Base-by-base conservation (phyloP, 1,284 basidiomycete species). In the Phenoliferia sp. region DNA sequence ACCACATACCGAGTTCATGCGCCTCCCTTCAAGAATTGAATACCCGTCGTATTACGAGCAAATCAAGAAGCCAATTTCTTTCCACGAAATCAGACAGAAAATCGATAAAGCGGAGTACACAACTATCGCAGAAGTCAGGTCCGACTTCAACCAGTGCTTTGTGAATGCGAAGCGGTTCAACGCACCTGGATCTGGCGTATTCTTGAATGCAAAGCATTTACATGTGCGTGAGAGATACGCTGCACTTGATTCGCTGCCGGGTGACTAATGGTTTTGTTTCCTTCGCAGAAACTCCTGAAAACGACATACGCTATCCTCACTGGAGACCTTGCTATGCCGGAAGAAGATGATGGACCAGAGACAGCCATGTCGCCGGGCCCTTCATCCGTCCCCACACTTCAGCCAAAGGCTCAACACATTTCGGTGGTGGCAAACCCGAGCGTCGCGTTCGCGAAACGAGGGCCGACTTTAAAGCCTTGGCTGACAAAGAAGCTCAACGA, bases 141-240 rank as follows among this genome's bases (percentile, higher is more conserved):
- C 57, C 62, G 75, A 76, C 50, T 59, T 76, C 58, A 72, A 71
- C 44, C 74, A 74, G 39, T 65, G 71, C 62, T 76, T 75, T 33
- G 66, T 65, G 52, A 76, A 76, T 57, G 75, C 75, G 22, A 74
- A 76, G 54, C 67, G 69, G 6, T 76, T 68, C 69, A 76, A 76
- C 62, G 66, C 66, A 22, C 66, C 65, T 1, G 69, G 69, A 0
- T 73, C 70, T 35, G 26, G 36, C 22, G 69, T 76, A 56, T 76
- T 72, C 52, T 48, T 72, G 29, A 70, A 75, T 56, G 74, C 75
- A 9, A 74, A 73, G 29, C 56, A 60, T 39, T 63, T 75, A 9
- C 65, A 73, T 28, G 73, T 74, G 48, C 48, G 48, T 5, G 48
- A 22, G 22, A 52, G 7, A n/a, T 19, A 26, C 6, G 48, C 48